Base-by-base conservation (phyloP, 2,329 filamentous ascomycete species). In the Botrytis paeoniae region DNA sequence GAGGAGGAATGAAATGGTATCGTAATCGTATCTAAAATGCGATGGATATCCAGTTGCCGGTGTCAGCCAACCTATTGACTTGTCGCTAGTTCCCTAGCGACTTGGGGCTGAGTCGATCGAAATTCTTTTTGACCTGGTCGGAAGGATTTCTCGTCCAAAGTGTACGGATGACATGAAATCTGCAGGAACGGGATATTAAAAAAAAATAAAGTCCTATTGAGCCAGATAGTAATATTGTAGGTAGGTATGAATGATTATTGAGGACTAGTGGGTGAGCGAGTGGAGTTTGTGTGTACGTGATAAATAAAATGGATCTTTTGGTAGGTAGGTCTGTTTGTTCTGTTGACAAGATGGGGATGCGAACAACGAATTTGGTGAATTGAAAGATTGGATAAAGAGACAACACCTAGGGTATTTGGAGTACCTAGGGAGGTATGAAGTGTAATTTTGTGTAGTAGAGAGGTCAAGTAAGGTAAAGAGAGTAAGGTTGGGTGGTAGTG, bases 11-110 rank as follows among this genome's bases (percentile, higher is more conserved):
- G 66, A 32, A 57, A 29, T 57, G 16, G 65, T 54, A 63, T 66
- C 32, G 63, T 51, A 65, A 41, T 25, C 29, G 63, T 25, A 39
- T 63, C 45, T 62, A 43, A 18, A 29, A 57, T 71, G 61, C 43
- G 64, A 72, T 72, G 32, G 41, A 73, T 43, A 41, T 61, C 43
- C 71, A 68, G 41, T 70, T 35, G 51, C 51, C 51, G 65, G 37
- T 70, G 71, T 62, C 65, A 70, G 71, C 71, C 57, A 73, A 73
- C 71, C 71, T 73, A 62, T 70, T 48, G 20, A 35, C 39, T 70
- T 63, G 37, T 70, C 71, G 63, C 70, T 72, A 72, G 70, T 41
- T 41, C 51, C 43, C 64, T 69, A 70, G 71, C 43, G 71, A 73
- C 64, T 37, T 70, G 71, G 57, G 71, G 71, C 71, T 73, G 71